Evolutionary conservation across 1,284 basidiomycete species (phyloP).

Genomic region (Tilletia indica): DNA sequence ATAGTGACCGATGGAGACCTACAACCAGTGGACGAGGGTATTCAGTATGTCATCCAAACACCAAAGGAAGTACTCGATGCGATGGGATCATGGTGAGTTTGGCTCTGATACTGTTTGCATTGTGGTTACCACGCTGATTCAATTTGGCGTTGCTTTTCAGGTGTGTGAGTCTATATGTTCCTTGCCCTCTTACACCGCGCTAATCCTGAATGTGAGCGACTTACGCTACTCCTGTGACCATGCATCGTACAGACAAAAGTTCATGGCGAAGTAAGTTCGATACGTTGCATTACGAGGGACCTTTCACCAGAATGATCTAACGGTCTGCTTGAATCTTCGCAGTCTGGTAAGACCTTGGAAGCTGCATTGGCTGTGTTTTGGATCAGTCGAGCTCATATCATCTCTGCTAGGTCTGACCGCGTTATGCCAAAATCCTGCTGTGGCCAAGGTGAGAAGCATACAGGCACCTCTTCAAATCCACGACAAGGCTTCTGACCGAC

Average conservation of each 20-base stretch:
- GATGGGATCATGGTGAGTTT: conserved; percentile 45
- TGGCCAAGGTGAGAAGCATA: conserved; percentile 14
- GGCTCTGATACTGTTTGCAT: too few relatives aligned
- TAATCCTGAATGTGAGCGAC: too few relatives aligned
- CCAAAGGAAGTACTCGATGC: conserved; percentile 66
- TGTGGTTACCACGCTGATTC: not conserved
- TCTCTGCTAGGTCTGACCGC: conserved; percentile 35
- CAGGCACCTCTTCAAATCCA: too few relatives aligned
- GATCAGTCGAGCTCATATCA: not conserved
- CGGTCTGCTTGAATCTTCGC: not conserved
- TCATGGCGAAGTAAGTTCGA: too few relatives aligned
- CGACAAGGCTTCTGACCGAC: not conserved
- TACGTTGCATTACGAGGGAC: too few relatives aligned
- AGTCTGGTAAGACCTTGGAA: not conserved
- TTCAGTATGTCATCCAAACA: conserved; percentile 70
- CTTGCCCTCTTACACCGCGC: too few relatives aligned
- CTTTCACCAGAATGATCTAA: not conserved
- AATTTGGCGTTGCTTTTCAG: conserved; percentile 16
- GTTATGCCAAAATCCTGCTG: conserved; percentile 30
- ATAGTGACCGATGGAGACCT: conserved; percentile 78
- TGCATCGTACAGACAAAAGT: too few relatives aligned
- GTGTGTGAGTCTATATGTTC: conserved; percentile 23
- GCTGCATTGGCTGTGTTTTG: not conserved
- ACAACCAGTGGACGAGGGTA: conserved; percentile 69
- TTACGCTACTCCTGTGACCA: not conserved